Conservation (phyloP, 805 yeast genomes). For the Candida tibetensis region DNA sequence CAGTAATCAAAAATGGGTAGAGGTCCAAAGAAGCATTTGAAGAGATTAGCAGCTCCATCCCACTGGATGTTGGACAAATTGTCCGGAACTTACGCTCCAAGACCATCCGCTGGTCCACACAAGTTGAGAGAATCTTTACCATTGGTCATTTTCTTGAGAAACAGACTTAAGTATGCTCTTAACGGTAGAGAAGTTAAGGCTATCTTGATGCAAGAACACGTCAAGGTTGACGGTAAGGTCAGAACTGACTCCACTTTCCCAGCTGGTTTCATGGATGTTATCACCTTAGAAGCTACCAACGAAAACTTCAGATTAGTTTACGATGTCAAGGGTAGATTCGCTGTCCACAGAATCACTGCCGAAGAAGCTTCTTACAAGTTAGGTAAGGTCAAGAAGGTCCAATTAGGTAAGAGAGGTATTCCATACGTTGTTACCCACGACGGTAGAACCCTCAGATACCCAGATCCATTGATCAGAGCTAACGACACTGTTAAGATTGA, state of each 20-base stretch:
- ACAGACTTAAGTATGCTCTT: slow-evolving; percentile 34
- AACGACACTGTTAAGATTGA: slow-evolving; percentile 26
- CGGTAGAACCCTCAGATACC: slow-evolving; percentile 28
- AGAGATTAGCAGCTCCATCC: slow-evolving; percentile 38
- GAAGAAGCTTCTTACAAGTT: slow-evolving; percentile 27
- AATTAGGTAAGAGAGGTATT: slow-evolving; percentile 24
- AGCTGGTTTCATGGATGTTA: slow-evolving; percentile 33
- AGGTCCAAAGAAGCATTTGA: slow-evolving; percentile 55
- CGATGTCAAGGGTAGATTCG: slow-evolving; percentile 28
- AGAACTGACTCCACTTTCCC: slow-evolving; percentile 33
- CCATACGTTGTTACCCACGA: slow-evolving; percentile 28
- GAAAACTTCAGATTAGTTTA: slow-evolving; percentile 29
- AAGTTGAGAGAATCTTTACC: slow-evolving; percentile 36
- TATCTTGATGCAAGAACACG: slow-evolving; percentile 33
- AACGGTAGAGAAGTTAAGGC: slow-evolving; percentile 36
- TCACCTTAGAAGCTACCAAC: slow-evolving; percentile 32
- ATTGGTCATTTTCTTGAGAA: slow-evolving; percentile 32
- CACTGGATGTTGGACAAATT: slow-evolving; percentile 39
- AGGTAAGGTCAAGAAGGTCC: slow-evolving; percentile 26
- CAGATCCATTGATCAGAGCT: slow-evolving; percentile 22
- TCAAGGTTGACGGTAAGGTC: slow-evolving; percentile 34
- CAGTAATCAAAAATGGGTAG: slow-evolving; percentile 57
- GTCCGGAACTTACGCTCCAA: slow-evolving; percentile 36
- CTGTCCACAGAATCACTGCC: slow-evolving; percentile 28
- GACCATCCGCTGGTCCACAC: slow-evolving; percentile 36